Conservation (phyloP, 352 stramenopile species). For the Pythium graminicola region DNA sequence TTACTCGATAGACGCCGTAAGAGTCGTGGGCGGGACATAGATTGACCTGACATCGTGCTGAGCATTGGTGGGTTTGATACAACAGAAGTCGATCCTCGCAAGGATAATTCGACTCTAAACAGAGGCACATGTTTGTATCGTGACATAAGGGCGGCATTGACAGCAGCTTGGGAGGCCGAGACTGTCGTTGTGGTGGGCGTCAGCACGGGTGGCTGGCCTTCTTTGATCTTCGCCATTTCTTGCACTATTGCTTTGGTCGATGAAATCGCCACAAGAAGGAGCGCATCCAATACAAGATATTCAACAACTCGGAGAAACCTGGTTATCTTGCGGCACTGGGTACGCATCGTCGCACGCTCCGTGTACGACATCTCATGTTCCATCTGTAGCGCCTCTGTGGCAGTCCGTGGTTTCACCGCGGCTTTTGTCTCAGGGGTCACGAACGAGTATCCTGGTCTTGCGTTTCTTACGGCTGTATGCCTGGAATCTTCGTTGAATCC, state of each 20-base stretch:
- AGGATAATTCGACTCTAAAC: conserved; percentile 69
- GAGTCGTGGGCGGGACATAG: conserved; percentile 6
- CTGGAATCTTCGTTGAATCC: conserved; percentile 44
- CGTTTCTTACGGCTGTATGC: background rate
- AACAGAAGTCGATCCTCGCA: conserved; percentile 18
- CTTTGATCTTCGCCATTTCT: conserved; percentile 41
- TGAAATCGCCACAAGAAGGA: conserved; percentile 64
- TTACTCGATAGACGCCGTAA: conserved; percentile 13
- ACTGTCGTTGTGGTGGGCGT: background rate
- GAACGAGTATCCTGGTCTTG: background rate
- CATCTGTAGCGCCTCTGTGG: conserved; percentile 16
- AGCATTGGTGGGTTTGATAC: conserved; percentile 9
- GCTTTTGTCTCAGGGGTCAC: background rate
- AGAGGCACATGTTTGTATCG: conserved; percentile 31
- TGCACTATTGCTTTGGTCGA: conserved; percentile 38
- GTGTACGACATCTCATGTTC: conserved; percentile 90
- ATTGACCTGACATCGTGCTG: background rate
- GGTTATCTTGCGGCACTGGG: conserved; percentile 86
- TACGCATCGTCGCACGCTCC: conserved; percentile 87
- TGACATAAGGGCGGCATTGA: conserved; percentile 22
- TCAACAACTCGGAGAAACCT: conserved; percentile 91
- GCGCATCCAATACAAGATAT: conserved; percentile 79
- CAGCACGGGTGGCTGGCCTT: background rate
- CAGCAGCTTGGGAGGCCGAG: conserved; percentile 20
- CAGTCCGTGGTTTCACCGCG: conserved; percentile 1